Base-by-base conservation (phyloP, 768 basidiomycete genomes). In the Nidula microcarpa region DNA sequence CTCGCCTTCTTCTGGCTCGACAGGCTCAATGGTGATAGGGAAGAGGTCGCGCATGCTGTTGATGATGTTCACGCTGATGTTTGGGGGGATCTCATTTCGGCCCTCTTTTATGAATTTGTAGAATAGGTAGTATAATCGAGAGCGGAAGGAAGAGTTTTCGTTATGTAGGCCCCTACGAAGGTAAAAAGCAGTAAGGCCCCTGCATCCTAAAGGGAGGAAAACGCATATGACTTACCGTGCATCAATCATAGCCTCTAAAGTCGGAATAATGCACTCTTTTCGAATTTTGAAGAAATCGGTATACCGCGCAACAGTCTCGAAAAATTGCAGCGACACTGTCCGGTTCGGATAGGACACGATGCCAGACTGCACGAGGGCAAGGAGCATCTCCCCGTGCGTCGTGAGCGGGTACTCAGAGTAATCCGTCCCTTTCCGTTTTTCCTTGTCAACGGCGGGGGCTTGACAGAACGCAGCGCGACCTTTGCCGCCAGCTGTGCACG, bases 271-370 rank as follows among this genome's bases (percentile, higher is more conserved):
- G 60, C 86, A 91, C 53, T 92, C 89, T 60, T 87, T 91, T 57
- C 93, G 85, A 18, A 94, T 86, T 68, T 91, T 94, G 85, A 98
- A 98, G 68, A 99, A 98, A 61, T 98, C 97, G 35, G 85, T 82
- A 65, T 98, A 99, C 47, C 97, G 83, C n/a, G 91, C 82, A 9
- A 81, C 81, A 4, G 91, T 89, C 70, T 99, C 97, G 58, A 98
- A 98, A 68, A 91, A 94, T 63, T 96, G 94, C 68, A 95, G 77
- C 6, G 82, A 76, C 16, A 98, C 95, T 10, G 86, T 78, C 33
- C 85, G 84, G 69, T 95, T 89, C 5, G 92, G 94, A 70, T 87
- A 94, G 4, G 79, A 75, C 11, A 86, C 85, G 51, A 98, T 84
- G 34, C 89, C 85, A 18, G 91, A 91, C 60, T 89, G 82, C 41